Percentiles rank a stretch among this genome's conserved stretches.
Conservation (phyloP, 129 eudicot genomes). For the Silybum marianum region DNA sequence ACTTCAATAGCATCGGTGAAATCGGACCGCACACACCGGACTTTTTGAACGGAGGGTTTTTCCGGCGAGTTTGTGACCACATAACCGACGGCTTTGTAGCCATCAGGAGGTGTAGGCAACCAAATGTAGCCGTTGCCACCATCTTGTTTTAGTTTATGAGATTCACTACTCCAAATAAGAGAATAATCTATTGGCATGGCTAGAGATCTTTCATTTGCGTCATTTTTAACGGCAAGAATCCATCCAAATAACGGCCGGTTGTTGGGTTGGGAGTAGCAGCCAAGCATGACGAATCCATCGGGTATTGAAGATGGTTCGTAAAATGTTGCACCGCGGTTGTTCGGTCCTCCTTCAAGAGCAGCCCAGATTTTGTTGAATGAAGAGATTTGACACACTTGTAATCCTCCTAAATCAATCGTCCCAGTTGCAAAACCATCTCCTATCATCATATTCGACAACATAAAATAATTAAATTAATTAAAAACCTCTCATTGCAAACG, state of each 20-base stretch:
- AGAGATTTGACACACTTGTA: slow-evolving; percentile 57
- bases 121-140: slow-evolving; percentile 62
- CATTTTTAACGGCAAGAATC: slow-evolving; percentile 60
- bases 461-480: background rate
- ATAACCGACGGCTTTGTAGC: slow-evolving; percentile 68
- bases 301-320: slow-evolving; percentile 67
- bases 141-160: slow-evolving; percentile 50
- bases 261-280: slow-evolving; percentile 71
- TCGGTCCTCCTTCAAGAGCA: slow-evolving; percentile 68
- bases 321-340: slow-evolving; percentile 63
- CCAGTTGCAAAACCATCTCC: slow-evolving; percentile 77
- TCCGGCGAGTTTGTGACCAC: slow-evolving; percentile 66
- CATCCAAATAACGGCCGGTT: slow-evolving; percentile 63
- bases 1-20: slow-evolving; percentile 50
- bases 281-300: slow-evolving; percentile 65
- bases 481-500: background rate
- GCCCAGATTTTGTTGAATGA: slow-evolving; percentile 65
- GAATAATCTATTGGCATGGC: slow-evolving; percentile 62
- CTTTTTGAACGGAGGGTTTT: slow-evolving; percentile 58
- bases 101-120: slow-evolving; percentile 74
- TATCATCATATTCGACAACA: slow-evolving; percentile 19
- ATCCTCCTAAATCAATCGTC: slow-evolving; percentile 76
- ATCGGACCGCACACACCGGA: slow-evolving; percentile 68
- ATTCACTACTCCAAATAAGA: slow-evolving; percentile 75
- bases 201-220: slow-evolving; percentile 33